phyloP scores from a whole-genome alignment of 179 eudicot genomes.

The Carnegiea gigantea region DNA sequence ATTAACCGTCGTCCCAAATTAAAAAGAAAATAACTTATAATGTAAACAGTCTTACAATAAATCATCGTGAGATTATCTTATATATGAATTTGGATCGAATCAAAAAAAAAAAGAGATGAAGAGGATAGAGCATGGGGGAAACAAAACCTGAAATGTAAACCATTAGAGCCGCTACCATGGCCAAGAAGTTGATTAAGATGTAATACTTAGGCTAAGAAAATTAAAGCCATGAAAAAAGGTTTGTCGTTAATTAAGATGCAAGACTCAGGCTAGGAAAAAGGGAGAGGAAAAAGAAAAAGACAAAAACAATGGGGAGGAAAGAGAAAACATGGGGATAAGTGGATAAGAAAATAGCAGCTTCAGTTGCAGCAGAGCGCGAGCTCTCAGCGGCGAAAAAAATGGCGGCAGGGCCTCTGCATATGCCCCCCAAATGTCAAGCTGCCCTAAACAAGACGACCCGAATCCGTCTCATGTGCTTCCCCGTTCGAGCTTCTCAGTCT shows the following conservation, averaged over 20 bases:
- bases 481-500: constrained; percentile 59
- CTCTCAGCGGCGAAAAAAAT: constrained; percentile 20
- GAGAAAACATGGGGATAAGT: not conserved
- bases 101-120: too few relatives aligned
- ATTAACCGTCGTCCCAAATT: too few relatives aligned
- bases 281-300: not conserved
- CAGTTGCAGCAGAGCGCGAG: not conserved
- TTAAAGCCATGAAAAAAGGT: too few relatives aligned
- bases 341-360: not conserved
- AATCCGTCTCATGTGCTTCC: not conserved
- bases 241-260: too few relatives aligned
- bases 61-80: too few relatives aligned
- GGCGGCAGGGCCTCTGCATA: constrained; percentile 30
- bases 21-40: too few relatives aligned
- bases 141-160: not conserved
- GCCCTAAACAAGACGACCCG: constrained; percentile 21
- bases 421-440: constrained; percentile 31
- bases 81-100: too few relatives aligned
- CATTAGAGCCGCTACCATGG: not conserved
- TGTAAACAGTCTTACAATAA: too few relatives aligned
- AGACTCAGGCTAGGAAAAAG: not conserved
- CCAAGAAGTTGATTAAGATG: not conserved
- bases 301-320: not conserved
- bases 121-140: not conserved
- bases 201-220: too few relatives aligned